phyloP scores from a whole-genome alignment of 495 filamentous ascomycete genomes.

The Elasticomyces elasticus region DNA sequence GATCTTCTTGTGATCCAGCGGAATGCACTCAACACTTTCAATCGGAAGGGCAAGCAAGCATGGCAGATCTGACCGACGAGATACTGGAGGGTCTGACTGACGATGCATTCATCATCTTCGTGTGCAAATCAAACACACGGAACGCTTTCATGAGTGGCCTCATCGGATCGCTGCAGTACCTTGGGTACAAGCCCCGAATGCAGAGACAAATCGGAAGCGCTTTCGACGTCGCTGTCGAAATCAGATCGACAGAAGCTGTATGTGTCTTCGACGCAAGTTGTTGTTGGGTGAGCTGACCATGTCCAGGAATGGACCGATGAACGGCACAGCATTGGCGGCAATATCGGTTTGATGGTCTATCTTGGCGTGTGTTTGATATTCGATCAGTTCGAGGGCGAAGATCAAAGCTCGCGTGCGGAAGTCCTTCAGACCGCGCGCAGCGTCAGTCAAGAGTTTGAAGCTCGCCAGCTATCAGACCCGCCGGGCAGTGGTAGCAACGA shows the following conservation, averaged over 20 bases:
- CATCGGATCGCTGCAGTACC: neutral
- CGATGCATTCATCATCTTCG: neutral
- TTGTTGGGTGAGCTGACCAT: too few relatives aligned
- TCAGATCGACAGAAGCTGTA: neutral
- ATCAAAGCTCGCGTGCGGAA: neutral
- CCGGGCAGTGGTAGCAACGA: neutral
- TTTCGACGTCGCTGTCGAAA: neutral
- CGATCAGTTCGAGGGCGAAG: neutral
- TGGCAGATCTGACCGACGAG: too few relatives aligned
- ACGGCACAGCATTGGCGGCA: neutral
- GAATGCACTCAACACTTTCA: too few relatives aligned
- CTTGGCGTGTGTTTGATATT: neutral
- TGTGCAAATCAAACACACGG: neutral
- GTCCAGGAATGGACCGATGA: neutral
- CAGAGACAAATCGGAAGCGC: neutral
- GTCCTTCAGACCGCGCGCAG: too few relatives aligned
- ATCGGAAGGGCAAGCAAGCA: too few relatives aligned
- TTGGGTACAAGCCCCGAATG: neutral
- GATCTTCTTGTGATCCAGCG: too few relatives aligned
- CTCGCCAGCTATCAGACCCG: too few relatives aligned
- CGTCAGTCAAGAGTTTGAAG: too few relatives aligned
- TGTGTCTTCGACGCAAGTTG: too few relatives aligned
- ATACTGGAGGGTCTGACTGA: neutral
- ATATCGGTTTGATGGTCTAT: neutral
- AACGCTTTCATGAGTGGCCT: neutral